Base-by-base conservation (phyloP, 345 rosid genomes). In the Eucalyptus rudis region DNA sequence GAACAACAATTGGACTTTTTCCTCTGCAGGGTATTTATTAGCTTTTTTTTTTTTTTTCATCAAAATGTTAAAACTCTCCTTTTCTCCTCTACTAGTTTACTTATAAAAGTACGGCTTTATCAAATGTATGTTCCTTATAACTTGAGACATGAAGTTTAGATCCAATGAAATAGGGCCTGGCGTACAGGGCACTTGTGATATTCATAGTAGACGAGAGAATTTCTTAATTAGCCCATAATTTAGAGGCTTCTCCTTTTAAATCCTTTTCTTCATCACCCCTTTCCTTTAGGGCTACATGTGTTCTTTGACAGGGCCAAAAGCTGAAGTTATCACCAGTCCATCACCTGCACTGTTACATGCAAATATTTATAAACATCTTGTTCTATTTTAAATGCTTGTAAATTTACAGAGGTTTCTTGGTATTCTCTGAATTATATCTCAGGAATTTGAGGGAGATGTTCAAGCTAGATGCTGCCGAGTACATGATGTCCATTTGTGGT, bases 401-500 rank as follows among this genome's bases (percentile, higher is more conserved):
- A 59, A 33, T 47, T 58, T 29, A 56, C 13, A 20, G 31, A 88
- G 79, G 16, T 71, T 49, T 25, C 68, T 71, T 56, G 29, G 15
- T 89, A 86, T 86, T 52, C 43, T 33, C 71, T 79, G 81, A 22
- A 86, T 68, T 87, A 40, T 87, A 45, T 89, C 91, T 89, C 93
- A 97, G 99, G 97, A 96, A 96, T 92, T 90, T 97, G 90, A 95
- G 99, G 93, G 97, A 97, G 93, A 93, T 97, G 99, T 97, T 97
- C 94, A 95, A 95, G 94, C 92, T 97, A 92, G 98, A 97, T 95
- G 97, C 99, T 86, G 99, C 99, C 10, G 99, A 97, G 91, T 97
- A 95, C 93, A 96, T 97, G 99, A 97, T 97, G 99, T 97, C 99
- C 92, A 96, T 97, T 45, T 97, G 99, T 91, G 99, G 99, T 71